phyloP scores from a whole-genome alignment of 257 asterid species.

The Phtheirospermum japonicum region DNA sequence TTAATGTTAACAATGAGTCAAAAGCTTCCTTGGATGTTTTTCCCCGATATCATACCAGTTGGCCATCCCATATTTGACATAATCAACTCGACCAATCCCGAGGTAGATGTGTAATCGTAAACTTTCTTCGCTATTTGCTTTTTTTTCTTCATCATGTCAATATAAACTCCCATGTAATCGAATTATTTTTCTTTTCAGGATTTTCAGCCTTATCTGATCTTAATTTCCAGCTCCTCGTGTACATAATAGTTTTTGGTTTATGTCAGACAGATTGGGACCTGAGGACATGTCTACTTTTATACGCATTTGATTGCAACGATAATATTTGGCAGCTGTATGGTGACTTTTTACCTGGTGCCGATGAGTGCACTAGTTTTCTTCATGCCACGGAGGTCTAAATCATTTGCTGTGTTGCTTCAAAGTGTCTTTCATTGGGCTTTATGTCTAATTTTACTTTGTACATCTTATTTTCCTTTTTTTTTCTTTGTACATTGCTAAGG shows the following conservation, averaged over 20 bases:
- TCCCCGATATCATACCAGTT: slow-evolving; percentile 86
- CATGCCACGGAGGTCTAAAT: slow-evolving; percentile 88
- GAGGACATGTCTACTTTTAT: slow-evolving; percentile 80
- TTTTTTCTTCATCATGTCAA: background rate
- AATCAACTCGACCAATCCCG: slow-evolving; percentile 90
- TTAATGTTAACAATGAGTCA: slow-evolving; percentile 91
- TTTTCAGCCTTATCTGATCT: slow-evolving; percentile 14
- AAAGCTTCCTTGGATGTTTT: slow-evolving; percentile 98
- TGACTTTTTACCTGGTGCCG: slow-evolving; percentile 85
- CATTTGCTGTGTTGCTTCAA: slow-evolving; percentile 1
- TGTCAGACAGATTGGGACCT: slow-evolving; percentile 97
- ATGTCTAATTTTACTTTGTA: slow-evolving; percentile 11
- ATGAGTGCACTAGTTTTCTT: slow-evolving; percentile 90
- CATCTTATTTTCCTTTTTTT: slow-evolving; percentile 20
- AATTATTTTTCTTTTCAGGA: slow-evolving; percentile 3
- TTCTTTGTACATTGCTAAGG: slow-evolving; percentile 41
- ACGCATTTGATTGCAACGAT: slow-evolving; percentile 89
- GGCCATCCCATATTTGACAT: slow-evolving; percentile 97
- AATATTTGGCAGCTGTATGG: slow-evolving; percentile 96
- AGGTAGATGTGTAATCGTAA: slow-evolving; percentile 49
- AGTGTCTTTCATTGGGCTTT: slow-evolving; percentile 17
- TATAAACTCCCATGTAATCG: background rate
- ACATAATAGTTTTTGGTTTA: slow-evolving; percentile 27
- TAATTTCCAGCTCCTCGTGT: slow-evolving; percentile 27
- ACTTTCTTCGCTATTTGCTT: slow-evolving; percentile 22